A percentile compares a stretch with the other conserved stretches of the same genome.
Evolutionary conservation across 1,284 basidiomycete species (phyloP).

Genomic region (Boletus semigastroideus): DNA sequence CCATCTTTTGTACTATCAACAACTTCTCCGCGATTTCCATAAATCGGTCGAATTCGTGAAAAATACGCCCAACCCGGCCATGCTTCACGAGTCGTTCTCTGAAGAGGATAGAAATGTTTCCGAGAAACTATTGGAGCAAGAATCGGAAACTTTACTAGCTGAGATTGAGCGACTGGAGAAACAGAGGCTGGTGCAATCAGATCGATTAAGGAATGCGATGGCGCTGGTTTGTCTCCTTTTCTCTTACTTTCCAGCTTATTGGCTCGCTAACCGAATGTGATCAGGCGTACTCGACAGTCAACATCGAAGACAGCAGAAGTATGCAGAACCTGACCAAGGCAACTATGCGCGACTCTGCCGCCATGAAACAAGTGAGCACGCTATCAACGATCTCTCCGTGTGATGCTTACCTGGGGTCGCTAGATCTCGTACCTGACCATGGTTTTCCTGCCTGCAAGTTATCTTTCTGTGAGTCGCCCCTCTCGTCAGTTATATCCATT

Average conservation of each 20-base stretch:
- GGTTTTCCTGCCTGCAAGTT: conserved; percentile 34
- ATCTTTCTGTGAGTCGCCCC: conserved; percentile 37
- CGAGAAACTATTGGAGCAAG: conserved; percentile 37
- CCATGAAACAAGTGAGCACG: conserved; percentile 45
- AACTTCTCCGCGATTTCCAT: conserved; percentile 51
- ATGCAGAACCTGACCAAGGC: conserved; percentile 49
- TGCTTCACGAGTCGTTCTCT: conserved; percentile 27
- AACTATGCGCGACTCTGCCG: conserved; percentile 45
- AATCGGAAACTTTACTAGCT: conserved; percentile 42
- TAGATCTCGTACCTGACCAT: conserved; percentile 34
- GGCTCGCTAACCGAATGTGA: conserved; percentile 3
- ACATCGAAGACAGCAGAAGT: conserved; percentile 46
- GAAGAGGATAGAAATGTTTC: conserved; percentile 17
- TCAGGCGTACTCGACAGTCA: conserved; percentile 51
- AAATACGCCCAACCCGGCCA: conserved; percentile 46
- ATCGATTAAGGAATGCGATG: conserved; percentile 52
- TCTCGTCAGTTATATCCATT: not conserved
- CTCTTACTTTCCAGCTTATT: not conserved
- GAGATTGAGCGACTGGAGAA: conserved; percentile 48
- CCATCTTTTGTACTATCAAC: conserved; percentile 52
- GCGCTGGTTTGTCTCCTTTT: conserved; percentile 35
- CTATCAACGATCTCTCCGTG: not conserved
- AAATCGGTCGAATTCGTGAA: conserved; percentile 51
- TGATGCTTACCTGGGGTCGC: not conserved
- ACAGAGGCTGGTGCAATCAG: conserved; percentile 43